phyloP scores from a whole-genome alignment of 225 moss, liverwort and hornwort species.

The Bryoerythrophyllum caledonicum region DNA sequence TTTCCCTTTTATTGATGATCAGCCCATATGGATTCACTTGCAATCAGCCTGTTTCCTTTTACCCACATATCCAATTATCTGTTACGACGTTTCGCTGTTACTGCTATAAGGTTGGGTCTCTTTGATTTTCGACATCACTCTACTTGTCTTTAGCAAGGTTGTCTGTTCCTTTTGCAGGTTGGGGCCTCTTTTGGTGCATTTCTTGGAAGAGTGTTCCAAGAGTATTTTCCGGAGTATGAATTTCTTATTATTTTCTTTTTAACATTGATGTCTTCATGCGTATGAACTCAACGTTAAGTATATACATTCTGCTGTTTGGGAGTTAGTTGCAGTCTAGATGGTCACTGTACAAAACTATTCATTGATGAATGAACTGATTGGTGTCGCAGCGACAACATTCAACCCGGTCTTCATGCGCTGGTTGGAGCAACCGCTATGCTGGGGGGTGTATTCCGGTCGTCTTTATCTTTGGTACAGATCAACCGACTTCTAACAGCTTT shows the following conservation, averaged over 20 bases:
- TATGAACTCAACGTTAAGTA: no score
- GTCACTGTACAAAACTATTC: no score
- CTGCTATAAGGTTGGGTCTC: neutral
- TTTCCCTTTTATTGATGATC: neutral
- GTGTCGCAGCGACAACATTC: constrained; percentile 51
- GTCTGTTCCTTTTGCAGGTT: constrained; percentile 39
- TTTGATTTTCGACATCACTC: neutral
- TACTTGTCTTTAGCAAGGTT: constrained; percentile 24
- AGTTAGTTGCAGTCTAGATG: no score
- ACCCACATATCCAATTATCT: no score
- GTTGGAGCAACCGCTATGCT: constrained; percentile 87
- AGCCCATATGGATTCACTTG: no score
- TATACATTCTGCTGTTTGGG: no score
- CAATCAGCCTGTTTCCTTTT: no score
- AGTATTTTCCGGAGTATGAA: constrained; percentile 56
- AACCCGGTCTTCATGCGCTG: constrained; percentile 79
- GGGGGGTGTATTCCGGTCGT: constrained; percentile 80
- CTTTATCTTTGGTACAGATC: constrained; percentile 70
- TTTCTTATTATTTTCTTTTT: neutral
- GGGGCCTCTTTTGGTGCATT: constrained; percentile 87
- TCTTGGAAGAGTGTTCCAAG: constrained; percentile 58
- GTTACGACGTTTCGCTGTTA: no score
- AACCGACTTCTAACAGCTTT: no score
- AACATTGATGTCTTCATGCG: no score
- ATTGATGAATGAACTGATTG: constrained; percentile 6